phyloP scores from a whole-genome alignment of 2,329 filamentous ascomycete species.

The Fusarium illudens region DNA sequence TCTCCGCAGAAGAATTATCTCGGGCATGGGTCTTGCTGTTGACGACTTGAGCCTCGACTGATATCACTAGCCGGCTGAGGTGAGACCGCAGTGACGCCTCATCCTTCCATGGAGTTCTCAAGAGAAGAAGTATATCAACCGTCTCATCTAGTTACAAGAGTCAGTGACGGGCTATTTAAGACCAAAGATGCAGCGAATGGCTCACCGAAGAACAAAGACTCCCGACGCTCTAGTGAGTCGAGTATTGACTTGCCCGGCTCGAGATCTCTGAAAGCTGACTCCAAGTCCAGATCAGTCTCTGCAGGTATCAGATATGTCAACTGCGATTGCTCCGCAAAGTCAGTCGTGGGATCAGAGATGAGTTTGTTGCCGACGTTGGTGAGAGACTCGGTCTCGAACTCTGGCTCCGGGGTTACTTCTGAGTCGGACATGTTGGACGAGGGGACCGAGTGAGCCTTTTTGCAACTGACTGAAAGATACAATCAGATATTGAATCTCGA shows the following conservation, averaged over 20 bases:
- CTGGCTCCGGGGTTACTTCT: slow-evolving; percentile 27
- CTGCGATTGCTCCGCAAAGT: slow-evolving; percentile 66
- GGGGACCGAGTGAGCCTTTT: background rate
- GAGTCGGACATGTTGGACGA: slow-evolving; percentile 31
- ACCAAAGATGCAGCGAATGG: slow-evolving; percentile 34
- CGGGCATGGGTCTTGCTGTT: slow-evolving; percentile 63
- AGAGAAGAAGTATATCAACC: slow-evolving; percentile 72
- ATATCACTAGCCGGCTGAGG: slow-evolving; percentile 69
- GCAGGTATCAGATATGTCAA: slow-evolving; percentile 69
- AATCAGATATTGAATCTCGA: background rate
- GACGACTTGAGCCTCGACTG: slow-evolving; percentile 71
- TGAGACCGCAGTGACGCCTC: slow-evolving; percentile 66
- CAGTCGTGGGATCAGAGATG: slow-evolving; percentile 37
- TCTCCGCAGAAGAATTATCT: slow-evolving; percentile 61
- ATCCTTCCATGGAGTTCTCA: slow-evolving; percentile 69
- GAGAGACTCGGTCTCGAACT: slow-evolving; percentile 35
- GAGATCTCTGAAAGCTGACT: slow-evolving; percentile 58
- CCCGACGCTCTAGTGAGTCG: slow-evolving; percentile 67
- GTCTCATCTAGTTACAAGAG: slow-evolving; percentile 70
- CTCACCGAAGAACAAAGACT: slow-evolving; percentile 77
- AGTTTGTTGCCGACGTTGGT: slow-evolving; percentile 35
- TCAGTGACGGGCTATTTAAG: slow-evolving; percentile 52
- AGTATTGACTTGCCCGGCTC: slow-evolving; percentile 58
- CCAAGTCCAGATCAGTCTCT: slow-evolving; percentile 62
- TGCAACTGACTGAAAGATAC: background rate